Evolutionary conservation across 345 rosid genomes (phyloP).

Genomic region (Geranium brycei): DNA sequence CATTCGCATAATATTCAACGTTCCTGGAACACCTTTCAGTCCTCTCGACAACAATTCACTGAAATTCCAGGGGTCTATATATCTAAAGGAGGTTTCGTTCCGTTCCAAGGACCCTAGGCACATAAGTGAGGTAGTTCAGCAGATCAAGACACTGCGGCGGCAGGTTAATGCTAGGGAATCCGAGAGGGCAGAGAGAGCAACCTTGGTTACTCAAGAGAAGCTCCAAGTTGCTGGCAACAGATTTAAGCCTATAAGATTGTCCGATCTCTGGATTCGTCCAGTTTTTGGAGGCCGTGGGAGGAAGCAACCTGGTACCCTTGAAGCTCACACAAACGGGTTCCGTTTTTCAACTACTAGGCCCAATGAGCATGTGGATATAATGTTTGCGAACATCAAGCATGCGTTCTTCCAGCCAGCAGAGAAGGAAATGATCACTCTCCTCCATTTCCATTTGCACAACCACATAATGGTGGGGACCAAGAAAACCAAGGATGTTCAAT

Average conservation of each 20-base stretch:
- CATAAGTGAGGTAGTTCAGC: slow-evolving; percentile 74
- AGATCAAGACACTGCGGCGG: slow-evolving; percentile 64
- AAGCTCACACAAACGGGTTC: slow-evolving; percentile 79
- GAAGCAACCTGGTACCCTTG: slow-evolving; percentile 73
- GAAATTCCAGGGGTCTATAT: slow-evolving; percentile 63
- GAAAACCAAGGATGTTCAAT: slow-evolving; percentile 91
- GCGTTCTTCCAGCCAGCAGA: slow-evolving; percentile 94
- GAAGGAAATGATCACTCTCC: slow-evolving; percentile 78
- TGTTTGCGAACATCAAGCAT: slow-evolving; percentile 80
- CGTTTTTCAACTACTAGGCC: slow-evolving; percentile 67
- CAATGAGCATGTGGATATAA: slow-evolving; percentile 70
- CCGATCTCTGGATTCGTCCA: slow-evolving; percentile 85
- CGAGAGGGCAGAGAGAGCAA: slow-evolving; percentile 86
- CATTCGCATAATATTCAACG: slow-evolving; percentile 68
- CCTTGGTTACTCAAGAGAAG: slow-evolving; percentile 78
- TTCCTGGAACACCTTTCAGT: slow-evolving; percentile 79
- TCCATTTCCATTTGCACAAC: slow-evolving; percentile 80
- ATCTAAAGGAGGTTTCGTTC: slow-evolving; percentile 74
- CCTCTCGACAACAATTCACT: slow-evolving; percentile 58
- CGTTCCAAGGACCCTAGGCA: slow-evolving; percentile 88
- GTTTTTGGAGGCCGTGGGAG: slow-evolving; percentile 80
- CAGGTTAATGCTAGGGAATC: slow-evolving; percentile 79
- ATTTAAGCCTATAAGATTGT: slow-evolving; percentile 71
- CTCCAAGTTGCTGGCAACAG: slow-evolving; percentile 74
- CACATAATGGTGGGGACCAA: slow-evolving; percentile 95